Evolutionary conservation across 441 rosid genomes (phyloP), one percentile per base, ranked within the genome.

Genomic region (Manihot esculenta): DNA sequence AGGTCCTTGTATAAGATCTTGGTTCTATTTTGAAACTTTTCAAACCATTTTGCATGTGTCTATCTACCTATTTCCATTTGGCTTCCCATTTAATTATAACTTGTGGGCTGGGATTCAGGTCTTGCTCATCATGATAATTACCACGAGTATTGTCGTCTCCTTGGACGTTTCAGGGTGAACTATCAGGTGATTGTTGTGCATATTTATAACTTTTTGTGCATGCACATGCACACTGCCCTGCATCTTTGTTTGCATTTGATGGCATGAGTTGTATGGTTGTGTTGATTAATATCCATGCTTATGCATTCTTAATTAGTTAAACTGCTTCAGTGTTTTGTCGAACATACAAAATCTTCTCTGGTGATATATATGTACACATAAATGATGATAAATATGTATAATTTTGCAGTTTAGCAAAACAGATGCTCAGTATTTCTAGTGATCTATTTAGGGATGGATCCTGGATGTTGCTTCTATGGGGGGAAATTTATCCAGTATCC

Each of bases 81-180:
- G 44, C 69, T 68, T 33, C 30, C 69, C 62, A 70, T 47, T 65
- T 50, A 48, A 64, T 72, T 50, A 70, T 82, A 53, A 9, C 48
- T 23, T 74, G 23, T 74, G 56, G 38, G 60, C 50, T 76, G 85
- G 66, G 71, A 51, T 67, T 79, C 82, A 96, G 99, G 99, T 78
- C 99, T 96, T 81, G 91, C 95, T 76, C 98, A 94, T 88, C 99
- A 96, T 84, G 98, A 94, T 78, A 96, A 94, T 81, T 96, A 96
- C 83, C 99, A 96, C 80, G 99, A 87, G 76, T 96, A 82, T 75
- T 96, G 99, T 79, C 98, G 99, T 72, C 97, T 96, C 77, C 96
- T 96, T 45, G 99, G 99, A 73, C 95, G 99, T 55, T 94, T 96
- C 82, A 87, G 88, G 78, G 84, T 92, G 80, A 96, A 88, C 71